Evolutionary conservation across 768 basidiomycete species (phyloP).

Genomic region (Obba rivulosa): DNA sequence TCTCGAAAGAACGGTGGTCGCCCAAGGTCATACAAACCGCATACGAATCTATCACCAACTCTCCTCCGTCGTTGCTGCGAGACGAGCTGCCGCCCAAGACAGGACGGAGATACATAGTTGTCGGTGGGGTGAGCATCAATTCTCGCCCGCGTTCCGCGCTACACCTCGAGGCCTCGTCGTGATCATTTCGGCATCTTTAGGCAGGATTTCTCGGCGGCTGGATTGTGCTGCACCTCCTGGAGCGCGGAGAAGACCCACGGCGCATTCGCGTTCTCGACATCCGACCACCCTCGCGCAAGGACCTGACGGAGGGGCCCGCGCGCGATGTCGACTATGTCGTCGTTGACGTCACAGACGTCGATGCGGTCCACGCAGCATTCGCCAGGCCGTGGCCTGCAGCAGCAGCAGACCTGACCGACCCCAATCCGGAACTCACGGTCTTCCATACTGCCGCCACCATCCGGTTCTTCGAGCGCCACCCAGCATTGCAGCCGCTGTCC

Average conservation of each 20-base stretch:
- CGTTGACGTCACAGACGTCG: slow-evolving; percentile 51
- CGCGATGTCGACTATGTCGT: slow-evolving; percentile 51
- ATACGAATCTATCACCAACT: slow-evolving; percentile 24
- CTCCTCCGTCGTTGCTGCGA: slow-evolving; percentile 26
- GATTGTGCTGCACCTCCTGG: slow-evolving; percentile 63
- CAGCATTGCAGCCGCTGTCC: slow-evolving; percentile 46
- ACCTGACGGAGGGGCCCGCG: slow-evolving; percentile 48
- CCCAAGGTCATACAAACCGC: slow-evolving; percentile 34
- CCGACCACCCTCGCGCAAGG: slow-evolving; percentile 50
- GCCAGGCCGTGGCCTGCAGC: slow-evolving; percentile 51
- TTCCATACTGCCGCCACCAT: slow-evolving; percentile 78
- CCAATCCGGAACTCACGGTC: slow-evolving; percentile 45
- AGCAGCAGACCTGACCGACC: slow-evolving; percentile 6
- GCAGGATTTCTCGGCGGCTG: slow-evolving; percentile 75
- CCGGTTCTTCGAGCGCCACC: slow-evolving; percentile 67
- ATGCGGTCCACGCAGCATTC: slow-evolving; percentile 57
- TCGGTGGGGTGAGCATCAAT: slow-evolving; percentile 59
- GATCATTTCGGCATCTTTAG: slow-evolving; percentile 27
- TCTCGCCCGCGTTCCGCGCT: neutral
- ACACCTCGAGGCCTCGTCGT: neutral
- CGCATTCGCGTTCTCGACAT: slow-evolving; percentile 66
- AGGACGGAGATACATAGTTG: slow-evolving; percentile 68
- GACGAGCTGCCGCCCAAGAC: slow-evolving; percentile 61
- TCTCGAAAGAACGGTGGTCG: slow-evolving; percentile 51
- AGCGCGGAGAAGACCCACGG: slow-evolving; percentile 65